These are phyloP conservation scores for Solanum verrucosum DNA, from an alignment of 257 asterid species.

Conservation along the genomic window DNA sequence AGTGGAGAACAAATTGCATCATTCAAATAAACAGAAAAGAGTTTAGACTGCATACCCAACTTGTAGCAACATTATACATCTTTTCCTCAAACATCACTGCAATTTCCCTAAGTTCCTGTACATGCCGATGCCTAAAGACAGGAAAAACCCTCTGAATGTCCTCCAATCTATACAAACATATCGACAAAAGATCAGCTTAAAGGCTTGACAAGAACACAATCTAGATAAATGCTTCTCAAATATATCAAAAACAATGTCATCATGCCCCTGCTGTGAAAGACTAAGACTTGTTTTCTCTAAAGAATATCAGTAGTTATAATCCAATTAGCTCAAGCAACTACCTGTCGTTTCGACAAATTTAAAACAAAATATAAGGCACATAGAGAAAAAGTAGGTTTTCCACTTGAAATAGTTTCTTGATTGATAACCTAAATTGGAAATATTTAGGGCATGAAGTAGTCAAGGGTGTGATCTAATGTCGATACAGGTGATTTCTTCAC, in stretches of 20 bases:
- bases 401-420: not conserved
- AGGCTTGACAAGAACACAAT: not conserved
- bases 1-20: not conserved
- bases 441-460: not conserved
- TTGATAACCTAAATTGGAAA: not conserved
- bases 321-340: not conserved
- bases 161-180: constrained; percentile 41
- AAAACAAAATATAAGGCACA: not conserved
- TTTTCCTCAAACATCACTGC: constrained; percentile 81
- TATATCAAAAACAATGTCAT: not conserved
- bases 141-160: constrained; percentile 76
- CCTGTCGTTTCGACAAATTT: not conserved
- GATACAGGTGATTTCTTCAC: not conserved
- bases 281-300: not conserved
- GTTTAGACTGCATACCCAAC: constrained; percentile 35
- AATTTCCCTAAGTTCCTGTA: constrained; percentile 58
- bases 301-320: not conserved
- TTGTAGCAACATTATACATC: constrained; percentile 57
- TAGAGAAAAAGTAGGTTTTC: not conserved
- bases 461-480: not conserved
- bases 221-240: not conserved
- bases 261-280: not conserved
- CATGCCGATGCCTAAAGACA: constrained; percentile 50
- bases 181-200: not conserved
- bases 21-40: not conserved